phyloP scores from a whole-genome alignment of 2,329 filamentous ascomycete species.

The Xylaria sp. region DNA sequence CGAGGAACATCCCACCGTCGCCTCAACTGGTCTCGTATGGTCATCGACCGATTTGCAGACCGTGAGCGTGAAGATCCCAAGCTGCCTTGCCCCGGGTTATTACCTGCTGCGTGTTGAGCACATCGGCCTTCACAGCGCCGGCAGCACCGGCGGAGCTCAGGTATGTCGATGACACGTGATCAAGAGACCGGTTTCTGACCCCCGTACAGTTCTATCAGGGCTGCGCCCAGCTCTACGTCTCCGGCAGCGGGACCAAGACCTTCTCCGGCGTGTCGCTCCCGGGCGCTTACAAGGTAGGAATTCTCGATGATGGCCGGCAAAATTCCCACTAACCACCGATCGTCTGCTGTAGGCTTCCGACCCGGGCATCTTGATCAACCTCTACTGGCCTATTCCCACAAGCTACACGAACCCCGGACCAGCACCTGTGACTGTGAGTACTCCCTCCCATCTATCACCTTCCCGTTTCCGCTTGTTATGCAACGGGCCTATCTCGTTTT shows the following conservation, averaged over 20 bases:
- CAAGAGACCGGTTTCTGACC: conserved; percentile 5
- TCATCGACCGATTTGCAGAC: conserved; percentile 34
- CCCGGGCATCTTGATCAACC: conserved; percentile 44
- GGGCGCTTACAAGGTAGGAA: conserved; percentile 43
- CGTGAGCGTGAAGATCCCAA: conserved; percentile 46
- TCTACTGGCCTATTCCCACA: conserved; percentile 45
- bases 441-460: background rate
- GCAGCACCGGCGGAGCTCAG: conserved; percentile 44
- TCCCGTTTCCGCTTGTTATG: background rate
- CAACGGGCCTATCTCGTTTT: background rate
- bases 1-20: conserved; percentile 43
- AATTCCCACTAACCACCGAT: background rate
- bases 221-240: conserved; percentile 47
- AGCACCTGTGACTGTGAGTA: conserved; percentile 32
- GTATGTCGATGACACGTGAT: conserved; percentile 26
- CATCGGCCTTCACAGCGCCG: conserved; percentile 48
- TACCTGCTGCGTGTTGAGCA: conserved; percentile 52
- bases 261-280: conserved; percentile 45
- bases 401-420: conserved; percentile 45
- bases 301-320: background rate
- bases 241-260: conserved; percentile 46
- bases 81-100: conserved; percentile 47
- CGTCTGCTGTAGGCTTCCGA: conserved; percentile 37
- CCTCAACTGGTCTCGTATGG: conserved; percentile 36
- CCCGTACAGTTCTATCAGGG: conserved; percentile 46